These are phyloP conservation scores for Cavenderia fasciculata DNA, from an alignment of 78 protist genomes.

Conservation along the genomic window DNA sequence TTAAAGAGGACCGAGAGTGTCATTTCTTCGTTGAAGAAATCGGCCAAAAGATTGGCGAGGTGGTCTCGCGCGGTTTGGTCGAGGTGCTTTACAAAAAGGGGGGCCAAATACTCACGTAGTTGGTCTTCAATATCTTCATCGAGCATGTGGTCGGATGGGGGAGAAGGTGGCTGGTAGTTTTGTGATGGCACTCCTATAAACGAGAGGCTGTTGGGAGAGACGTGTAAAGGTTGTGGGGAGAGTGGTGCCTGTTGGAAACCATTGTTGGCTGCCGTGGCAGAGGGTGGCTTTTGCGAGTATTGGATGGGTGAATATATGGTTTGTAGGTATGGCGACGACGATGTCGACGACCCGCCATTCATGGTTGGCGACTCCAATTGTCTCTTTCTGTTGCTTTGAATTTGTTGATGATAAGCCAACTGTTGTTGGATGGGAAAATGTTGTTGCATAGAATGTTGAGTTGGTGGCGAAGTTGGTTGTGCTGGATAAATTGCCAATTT, in stretches of 20 bases:
- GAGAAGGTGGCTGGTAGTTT: constrained; percentile 12
- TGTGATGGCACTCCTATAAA: too few species aligned
- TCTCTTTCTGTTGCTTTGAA: too few species aligned
- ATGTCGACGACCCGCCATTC: too few species aligned
- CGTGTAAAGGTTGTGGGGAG: too few species aligned
- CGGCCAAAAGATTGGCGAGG: constrained; percentile 22
- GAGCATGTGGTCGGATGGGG: constrained; percentile 10
- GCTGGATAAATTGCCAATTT: neutral
- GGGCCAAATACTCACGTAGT: constrained; percentile 55
- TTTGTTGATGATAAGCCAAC: too few species aligned
- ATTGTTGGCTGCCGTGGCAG: too few species aligned
- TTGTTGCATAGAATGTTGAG: neutral
- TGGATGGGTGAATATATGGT: too few species aligned
- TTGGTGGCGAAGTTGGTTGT: neutral
- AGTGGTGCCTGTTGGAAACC: too few species aligned
- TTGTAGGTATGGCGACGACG: too few species aligned
- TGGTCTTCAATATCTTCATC: constrained; percentile 74
- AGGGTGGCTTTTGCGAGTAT: too few species aligned
- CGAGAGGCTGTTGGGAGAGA: too few species aligned
- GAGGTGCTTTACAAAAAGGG: constrained; percentile 18
- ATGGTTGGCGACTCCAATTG: too few species aligned
- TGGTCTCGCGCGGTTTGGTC: constrained; percentile 39
- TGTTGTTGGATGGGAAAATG: neutral
- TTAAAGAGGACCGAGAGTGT: constrained; percentile 32
- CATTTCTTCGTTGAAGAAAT: constrained; percentile 44